These are phyloP conservation scores for Trichaptum fuscoviolaceum DNA, from an alignment of 768 basidiomycete species.

Conservation along the genomic window DNA sequence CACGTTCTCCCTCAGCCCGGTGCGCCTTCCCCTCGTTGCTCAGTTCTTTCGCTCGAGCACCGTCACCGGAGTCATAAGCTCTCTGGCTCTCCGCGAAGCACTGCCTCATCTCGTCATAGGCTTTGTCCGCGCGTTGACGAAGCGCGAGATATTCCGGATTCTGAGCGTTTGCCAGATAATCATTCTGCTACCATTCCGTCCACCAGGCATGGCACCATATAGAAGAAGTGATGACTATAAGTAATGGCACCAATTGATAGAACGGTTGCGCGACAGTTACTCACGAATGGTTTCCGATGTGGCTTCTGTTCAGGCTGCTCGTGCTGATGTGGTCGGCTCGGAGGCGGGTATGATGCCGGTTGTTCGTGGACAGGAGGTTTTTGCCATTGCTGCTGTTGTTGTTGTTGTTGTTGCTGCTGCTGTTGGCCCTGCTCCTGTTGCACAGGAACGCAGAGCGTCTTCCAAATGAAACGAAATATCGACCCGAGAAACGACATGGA, in stretches of 20 bases:
- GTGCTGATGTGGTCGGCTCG: neutral
- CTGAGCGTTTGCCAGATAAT: conserved; percentile 45
- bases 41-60: conserved; percentile 76
- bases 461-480: neutral
- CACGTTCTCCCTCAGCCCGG: conserved; percentile 66
- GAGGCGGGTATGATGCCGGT: neutral
- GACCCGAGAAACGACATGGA: neutral
- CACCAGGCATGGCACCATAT: neutral
- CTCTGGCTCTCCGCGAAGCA: conserved; percentile 68
- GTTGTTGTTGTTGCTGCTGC: conserved; percentile 5
- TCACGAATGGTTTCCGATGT: neutral
- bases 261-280: neutral
- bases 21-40: conserved; percentile 78
- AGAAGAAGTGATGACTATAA: neutral
- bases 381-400: conserved; percentile 1
- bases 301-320: neutral
- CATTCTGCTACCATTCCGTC: neutral
- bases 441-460: neutral
- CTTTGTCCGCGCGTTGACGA: conserved; percentile 69
- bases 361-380: conserved; percentile 1
- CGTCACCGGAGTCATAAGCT: conserved; percentile 69
- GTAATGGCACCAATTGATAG: neutral
- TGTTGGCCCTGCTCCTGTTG: conserved; percentile 12
- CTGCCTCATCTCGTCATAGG: conserved; percentile 74
- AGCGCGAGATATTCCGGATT: conserved; percentile 66